Evolutionary conservation across 139 green algal species (phyloP).

Genomic region (Auxenochlorella pyrenoidosa): DNA sequence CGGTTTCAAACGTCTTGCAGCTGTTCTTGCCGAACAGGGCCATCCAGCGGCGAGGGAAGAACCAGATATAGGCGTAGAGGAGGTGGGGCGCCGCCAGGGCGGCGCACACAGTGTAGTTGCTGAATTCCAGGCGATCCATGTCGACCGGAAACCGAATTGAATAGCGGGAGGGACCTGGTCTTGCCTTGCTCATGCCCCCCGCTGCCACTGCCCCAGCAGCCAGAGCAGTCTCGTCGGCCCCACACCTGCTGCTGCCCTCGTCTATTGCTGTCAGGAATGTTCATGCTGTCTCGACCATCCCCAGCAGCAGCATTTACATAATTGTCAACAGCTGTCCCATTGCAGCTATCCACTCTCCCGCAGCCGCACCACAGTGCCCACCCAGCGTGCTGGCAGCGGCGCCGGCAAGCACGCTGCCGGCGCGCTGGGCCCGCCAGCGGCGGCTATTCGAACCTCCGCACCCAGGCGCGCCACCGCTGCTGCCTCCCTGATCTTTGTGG

Average conservation of each 20-base stretch:
- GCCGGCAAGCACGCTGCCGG: not conserved
- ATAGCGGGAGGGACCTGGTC: not conserved
- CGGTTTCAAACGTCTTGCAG: constrained; percentile 59
- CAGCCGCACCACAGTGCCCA: constrained; percentile 12
- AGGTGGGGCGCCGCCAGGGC: constrained; percentile 69
- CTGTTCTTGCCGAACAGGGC: constrained; percentile 53
- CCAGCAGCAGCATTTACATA: too few relatives aligned
- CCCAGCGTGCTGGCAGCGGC: not conserved
- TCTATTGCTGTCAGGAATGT: too few relatives aligned
- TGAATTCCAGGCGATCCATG: constrained; percentile 4
- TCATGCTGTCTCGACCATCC: too few relatives aligned
- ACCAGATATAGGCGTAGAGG: constrained; percentile 81
- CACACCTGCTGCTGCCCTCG: too few relatives aligned
- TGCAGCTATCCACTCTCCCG: not conserved
- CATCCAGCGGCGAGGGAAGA: constrained; percentile 57
- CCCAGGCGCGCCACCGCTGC: constrained; percentile 48
- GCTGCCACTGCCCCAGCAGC: not conserved
- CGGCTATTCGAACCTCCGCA: constrained; percentile 62
- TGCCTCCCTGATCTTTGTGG: constrained; percentile 67
- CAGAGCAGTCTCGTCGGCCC: not conserved
- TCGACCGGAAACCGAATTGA: not conserved
- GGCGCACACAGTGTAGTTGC: constrained; percentile 33
- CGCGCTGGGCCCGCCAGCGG: constrained; percentile 44
- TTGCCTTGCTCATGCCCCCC: too few relatives aligned
- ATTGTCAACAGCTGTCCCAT: not conserved